Base-by-base conservation (phyloP, 768 basidiomycete genomes). In the Chiua virens region DNA sequence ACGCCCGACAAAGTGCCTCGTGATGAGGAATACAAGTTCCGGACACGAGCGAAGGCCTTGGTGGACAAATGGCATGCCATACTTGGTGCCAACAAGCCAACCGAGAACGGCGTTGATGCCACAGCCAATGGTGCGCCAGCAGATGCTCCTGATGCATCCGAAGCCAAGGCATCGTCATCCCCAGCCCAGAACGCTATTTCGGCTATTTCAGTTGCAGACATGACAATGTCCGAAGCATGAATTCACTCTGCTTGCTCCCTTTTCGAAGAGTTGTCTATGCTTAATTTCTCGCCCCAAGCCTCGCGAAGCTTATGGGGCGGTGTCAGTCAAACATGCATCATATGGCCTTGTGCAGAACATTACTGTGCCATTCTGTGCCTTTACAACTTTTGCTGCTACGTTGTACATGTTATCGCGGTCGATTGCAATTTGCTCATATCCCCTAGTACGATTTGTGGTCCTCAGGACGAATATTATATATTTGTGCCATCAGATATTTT, bases 21-120 rank as follows among this genome's bases (percentile, higher is more conserved):
- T 52, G 75, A 82, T 48, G 77, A 76, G 28, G 76, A 81, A 60
- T 77, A 75, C 66, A 74, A 79, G 57, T 77, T 82, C 69, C 78
- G 73, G 49, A 70, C 72, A 42, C 74, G 80, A 50, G 77, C 79
- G 3, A 65, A 71, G 49, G 72, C 73, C 21, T 57, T 82, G 41
- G 77, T 82, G 55, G 67, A 73, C 40, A 75, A 75, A 49, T 76
- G 75, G 77, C 74, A 76, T 28, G 64, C 67, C 32, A 71, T 70
- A 50, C 54, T 70, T 18, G 70, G 68, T 35, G 63, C 68, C 28
- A 71, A 64, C 45, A 70, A 70, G 43, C 54, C 66, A 47, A 57
- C 38, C 40, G 70, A 71, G 53, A 69, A 60, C 22, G 65, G 61
- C 5, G 67, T 53, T 27, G 68, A 69, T 47, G 40, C 55, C 25